Base-by-base conservation (phyloP, 345 rosid genomes). In the Eucalyptus victrix region DNA sequence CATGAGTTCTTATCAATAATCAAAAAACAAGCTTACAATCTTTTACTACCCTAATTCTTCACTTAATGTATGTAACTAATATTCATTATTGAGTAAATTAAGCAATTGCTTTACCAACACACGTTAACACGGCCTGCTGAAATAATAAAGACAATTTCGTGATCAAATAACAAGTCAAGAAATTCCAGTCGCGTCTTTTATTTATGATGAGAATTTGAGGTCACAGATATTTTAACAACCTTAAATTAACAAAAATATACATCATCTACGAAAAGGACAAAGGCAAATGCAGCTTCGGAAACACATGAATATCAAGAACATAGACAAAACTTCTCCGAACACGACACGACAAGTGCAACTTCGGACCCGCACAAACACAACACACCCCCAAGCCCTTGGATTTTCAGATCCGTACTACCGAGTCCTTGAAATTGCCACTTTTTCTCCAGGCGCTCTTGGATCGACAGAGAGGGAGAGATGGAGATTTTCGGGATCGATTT, bases 401-500 rank as follows among this genome's bases (percentile, higher is more conserved):
- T 76, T 76, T 40, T 40, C 83, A 21, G 85, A 76, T 40, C 85
- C 24, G 6, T 21, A 76, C 47, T 11, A 21, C 0, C 69, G 69
- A 14, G 17, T 62, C 34, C 69, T 28, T 2, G 85, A 76, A 76
- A 19, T 40, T 23, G 30, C 16, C 45, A 34, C 81, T 72, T 6
- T 69, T 72, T 72, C 81, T 34, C 26, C 30, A 40, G 42, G 47
- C 42, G 30, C 85, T 76, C 85, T 76, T 76, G 47, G 47, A 76
- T 76, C 85, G 17, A 23, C 47, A 76, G 81, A 72, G 42, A 28
- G 56, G 42, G 53, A 13, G 76, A 40, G 67, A 87, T 87, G 91
- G 89, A 76, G 80, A 54, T 90, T 60, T 58, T 97, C 12, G 99
- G 99, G 89, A 96, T 97, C 28, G 95, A 97, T 90, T 86, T 94